Evolutionary conservation across 495 filamentous ascomycete genomes (phyloP), one percentile per base, ranked within the genome.

Genomic region (Tuber aestivum): DNA sequence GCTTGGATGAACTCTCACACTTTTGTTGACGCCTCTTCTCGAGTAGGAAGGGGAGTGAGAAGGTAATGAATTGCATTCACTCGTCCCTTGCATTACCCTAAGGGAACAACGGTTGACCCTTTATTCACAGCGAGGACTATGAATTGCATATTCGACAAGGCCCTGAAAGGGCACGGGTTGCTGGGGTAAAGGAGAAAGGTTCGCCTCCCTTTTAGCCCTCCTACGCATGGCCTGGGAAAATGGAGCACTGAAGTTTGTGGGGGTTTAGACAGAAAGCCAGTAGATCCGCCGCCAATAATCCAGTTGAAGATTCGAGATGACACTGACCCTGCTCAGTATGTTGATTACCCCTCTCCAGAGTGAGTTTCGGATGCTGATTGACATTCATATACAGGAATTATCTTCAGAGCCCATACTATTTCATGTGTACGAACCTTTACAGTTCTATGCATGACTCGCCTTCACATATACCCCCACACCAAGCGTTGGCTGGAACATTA

Each of bases 271-370:
- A 91, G 95, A 79, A 97, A 97, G 84, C 94, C 95, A 4, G 90
- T 99, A 82, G 95, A 99, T 83, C 95, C 95, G 70, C 95, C 95
- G 38, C 95, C 95, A 72, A 93, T 97, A 82, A 87, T 97, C 41
- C 93, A 97, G 85, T 86, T 98, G 56, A 88, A 88, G 71, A 90
- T 97, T 79, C 89, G 87, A 77, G 87, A 88, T 79, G 87, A 90
- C 70, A 86, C 87, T 56, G 94, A 97, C 84, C 91, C 93, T 8
- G 86, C 89, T 41, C 91, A 93, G 88, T 92, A 88, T 85, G 90
- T 82, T 74, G 48, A 72, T 50, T 76, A 42, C 72, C 38, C 27
- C 44, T 71, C 10, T 35, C 73, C 77, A 45, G 70, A 35, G 27
- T 70, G 40, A 23, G 45, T 75, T 76, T 48, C 76, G 45, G 68